Conservation (phyloP, 805 yeast species). For the Candida taoyuanica region DNA sequence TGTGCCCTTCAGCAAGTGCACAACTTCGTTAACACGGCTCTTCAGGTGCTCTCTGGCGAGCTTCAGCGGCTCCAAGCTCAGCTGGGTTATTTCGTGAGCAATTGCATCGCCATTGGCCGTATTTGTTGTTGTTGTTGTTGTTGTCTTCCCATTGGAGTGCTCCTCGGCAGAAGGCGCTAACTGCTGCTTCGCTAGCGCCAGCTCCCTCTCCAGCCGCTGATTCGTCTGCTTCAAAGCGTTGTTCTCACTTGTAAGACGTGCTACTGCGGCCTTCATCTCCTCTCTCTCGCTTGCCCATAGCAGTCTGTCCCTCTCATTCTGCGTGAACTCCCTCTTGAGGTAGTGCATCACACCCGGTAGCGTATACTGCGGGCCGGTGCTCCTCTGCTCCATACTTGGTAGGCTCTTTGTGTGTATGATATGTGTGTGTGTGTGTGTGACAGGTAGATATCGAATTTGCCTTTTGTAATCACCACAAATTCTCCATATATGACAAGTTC, state of each 20-base stretch:
- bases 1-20: constrained; percentile 24
- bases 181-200: background rate
- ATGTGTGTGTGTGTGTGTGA: background rate
- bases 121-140: background rate
- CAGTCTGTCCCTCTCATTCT: constrained; percentile 54
- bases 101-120: background rate
- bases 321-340: constrained; percentile 58
- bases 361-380: constrained; percentile 13
- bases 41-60: constrained; percentile 26
- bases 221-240: constrained; percentile 28
- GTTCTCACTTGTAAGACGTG: constrained; percentile 51
- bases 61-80: constrained; percentile 16
- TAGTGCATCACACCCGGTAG: constrained; percentile 54
- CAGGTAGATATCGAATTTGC: background rate
- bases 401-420: background rate
- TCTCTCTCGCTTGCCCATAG: constrained; percentile 58
- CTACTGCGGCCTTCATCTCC: constrained; percentile 51
- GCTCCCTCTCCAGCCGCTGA: constrained; percentile 5
- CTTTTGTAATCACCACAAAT: background rate
- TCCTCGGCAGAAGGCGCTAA: too few species aligned
- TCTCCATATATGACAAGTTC: background rate
- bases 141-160: too few species aligned
- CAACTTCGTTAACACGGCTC: constrained; percentile 26
- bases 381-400: background rate
- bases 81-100: background rate